Conservation (phyloP, 169 alveolate species). For the Cyclospora cayetanensis region DNA sequence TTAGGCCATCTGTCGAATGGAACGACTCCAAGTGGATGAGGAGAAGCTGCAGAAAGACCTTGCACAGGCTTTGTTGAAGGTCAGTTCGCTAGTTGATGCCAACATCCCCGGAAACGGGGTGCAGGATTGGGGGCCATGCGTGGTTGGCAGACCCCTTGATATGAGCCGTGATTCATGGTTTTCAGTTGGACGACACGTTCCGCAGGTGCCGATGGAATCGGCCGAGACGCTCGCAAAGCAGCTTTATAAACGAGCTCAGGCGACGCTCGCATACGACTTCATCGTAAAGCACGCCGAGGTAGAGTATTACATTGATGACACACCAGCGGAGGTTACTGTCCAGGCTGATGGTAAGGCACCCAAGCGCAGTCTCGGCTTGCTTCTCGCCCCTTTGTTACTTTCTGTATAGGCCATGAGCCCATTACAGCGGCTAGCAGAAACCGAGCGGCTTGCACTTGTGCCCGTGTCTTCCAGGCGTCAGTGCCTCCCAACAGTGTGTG, state of each 20-base stretch:
- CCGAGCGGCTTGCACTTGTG: no score
- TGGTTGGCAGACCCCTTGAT: no score
- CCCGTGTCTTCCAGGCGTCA: not conserved
- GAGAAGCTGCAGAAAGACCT: not conserved
- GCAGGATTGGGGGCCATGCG: no score
- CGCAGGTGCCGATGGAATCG: no score
- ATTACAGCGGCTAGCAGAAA: no score
- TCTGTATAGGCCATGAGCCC: no score
- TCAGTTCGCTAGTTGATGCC: no score
- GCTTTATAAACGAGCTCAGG: slow-evolving; percentile 14
- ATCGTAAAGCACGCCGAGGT: not conserved
- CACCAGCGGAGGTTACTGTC: slow-evolving; percentile 17
- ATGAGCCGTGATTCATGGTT: not conserved
- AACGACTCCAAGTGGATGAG: slow-evolving; percentile 12
- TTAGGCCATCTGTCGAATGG: not conserved
- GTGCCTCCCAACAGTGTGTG: not conserved
- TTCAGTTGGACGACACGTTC: not conserved
- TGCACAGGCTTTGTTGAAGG: slow-evolving; percentile 9
- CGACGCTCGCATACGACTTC: not conserved
- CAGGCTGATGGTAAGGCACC: not conserved
- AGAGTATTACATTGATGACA: not conserved
- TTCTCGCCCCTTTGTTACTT: not conserved
- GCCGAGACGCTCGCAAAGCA: not conserved
- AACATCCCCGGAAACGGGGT: no score
- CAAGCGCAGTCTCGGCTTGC: not conserved